Evolutionary conservation across 305 asterid species (phyloP), one percentile per base, ranked within the genome.

Genomic region (Fraxinus angustifolia): DNA sequence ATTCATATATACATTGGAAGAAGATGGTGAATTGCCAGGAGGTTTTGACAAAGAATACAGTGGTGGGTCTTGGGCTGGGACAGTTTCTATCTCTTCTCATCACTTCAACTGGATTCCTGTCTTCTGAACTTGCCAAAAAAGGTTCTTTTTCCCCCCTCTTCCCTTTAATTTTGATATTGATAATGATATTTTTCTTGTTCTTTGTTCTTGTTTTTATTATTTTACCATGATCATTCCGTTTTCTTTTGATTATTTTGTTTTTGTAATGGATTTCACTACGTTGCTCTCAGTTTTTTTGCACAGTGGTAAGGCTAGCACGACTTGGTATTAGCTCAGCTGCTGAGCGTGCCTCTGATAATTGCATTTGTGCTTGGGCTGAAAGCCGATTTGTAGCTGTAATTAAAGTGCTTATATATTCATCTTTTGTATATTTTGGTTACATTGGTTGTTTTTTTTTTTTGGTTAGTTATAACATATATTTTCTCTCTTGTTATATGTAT

Each of bases 101-200:
- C 60, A 93, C 99, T 81, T 91, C 99, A 8, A 95, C 99, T 38
- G 99, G 99, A 26, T 93, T 95, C 86, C 82, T 96, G 56, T 95
- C 99, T 42, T 95, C 99, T 12, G 99, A 93, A 82, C 97, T 95
- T 42, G 92, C 98, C 40, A 90, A 90, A 77, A 88, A 56, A 92
- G 98, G 98, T 93, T 50, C 38, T 16, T 35, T 8, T 23, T 1
- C 45, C 75, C 1, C 12, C 4, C 60, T 48, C 26, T 11, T 70
- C 5, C 23, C 34, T 65, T 83, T 42, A 6, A 40, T 75, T 2
- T 62, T 40, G 26, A 73, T 77, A 72, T 26, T 53, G 8, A 56
- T 72, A 30, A n/a, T 81, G 50, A 5, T 58, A 8, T 42, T 67
- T 74, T 19, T 73, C 21, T 81, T 77, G 77, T 78, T 17, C 79